Conservation (phyloP, 805 yeast genomes). For the Saturnispora zaruensis region DNA sequence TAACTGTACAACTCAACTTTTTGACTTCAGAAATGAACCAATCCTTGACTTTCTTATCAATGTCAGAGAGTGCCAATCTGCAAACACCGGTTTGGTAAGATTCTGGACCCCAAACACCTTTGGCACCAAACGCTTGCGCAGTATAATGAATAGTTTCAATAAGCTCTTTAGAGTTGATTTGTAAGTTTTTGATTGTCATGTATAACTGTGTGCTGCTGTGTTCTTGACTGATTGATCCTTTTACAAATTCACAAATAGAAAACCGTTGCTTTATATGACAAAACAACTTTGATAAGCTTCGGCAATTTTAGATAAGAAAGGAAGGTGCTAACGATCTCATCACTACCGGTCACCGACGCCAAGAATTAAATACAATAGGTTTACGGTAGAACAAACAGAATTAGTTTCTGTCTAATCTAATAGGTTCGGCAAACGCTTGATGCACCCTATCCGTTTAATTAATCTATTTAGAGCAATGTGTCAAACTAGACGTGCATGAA, state of each 20-base stretch:
- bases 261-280: background rate
- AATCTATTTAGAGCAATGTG: background rate
- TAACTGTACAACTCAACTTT: slow-evolving; percentile 47
- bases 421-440: background rate
- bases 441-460: background rate
- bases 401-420: background rate
- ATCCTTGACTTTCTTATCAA: slow-evolving; percentile 55
- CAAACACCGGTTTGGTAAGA: slow-evolving; percentile 60
- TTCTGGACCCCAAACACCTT: slow-evolving; percentile 49
- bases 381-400: background rate
- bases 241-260: background rate
- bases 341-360: background rate
- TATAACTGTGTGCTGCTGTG: background rate
- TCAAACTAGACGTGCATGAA: background rate
- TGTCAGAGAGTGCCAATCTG: slow-evolving; percentile 52
- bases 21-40: slow-evolving; percentile 53
- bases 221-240: no score
- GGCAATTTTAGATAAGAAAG: background rate
- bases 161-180: slow-evolving; percentile 22
- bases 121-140: slow-evolving; percentile 50
- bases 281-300: background rate
- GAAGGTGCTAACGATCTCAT: background rate
- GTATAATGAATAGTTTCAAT: slow-evolving; percentile 55
- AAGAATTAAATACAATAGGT: background rate
- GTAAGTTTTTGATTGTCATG: slow-evolving; percentile 9